A percentile compares a stretch with the other conserved stretches of the same genome.
Conservation (phyloP, 805 yeast species). For the Lipomyces starkeyi region DNA sequence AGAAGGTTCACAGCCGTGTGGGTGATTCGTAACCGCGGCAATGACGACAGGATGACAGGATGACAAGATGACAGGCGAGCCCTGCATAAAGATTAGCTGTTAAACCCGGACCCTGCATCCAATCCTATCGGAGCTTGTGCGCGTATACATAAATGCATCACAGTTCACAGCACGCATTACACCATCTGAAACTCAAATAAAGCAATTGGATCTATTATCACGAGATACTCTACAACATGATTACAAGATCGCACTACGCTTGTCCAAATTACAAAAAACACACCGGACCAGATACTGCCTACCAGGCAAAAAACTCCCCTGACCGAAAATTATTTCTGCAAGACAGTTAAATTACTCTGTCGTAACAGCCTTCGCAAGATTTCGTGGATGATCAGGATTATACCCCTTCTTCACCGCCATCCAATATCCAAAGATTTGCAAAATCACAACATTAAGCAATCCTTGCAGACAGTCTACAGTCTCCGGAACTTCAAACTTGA, state of each 20-base stretch:
- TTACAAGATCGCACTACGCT: too few relatives aligned
- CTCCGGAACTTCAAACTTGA: constrained; percentile 83
- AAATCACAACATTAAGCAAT: constrained; percentile 86
- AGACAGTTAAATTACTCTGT: constrained; percentile 65
- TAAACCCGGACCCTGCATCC: too few relatives aligned
- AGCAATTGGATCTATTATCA: too few relatives aligned
- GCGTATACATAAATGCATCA: too few relatives aligned
- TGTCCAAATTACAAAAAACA: background rate
- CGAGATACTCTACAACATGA: too few relatives aligned
- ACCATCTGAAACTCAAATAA: too few relatives aligned
- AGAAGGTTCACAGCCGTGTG: background rate
- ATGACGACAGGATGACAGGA: too few relatives aligned
- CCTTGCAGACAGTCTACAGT: constrained; percentile 99
- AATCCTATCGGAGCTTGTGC: too few relatives aligned
- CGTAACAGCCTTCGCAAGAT: constrained; percentile 97
- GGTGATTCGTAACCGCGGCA: background rate
- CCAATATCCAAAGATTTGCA: constrained; percentile 97
- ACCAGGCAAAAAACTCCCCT: background rate
- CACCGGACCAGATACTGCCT: background rate
- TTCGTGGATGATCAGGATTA: constrained; percentile 98
- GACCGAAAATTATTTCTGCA: background rate
- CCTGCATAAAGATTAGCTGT: too few relatives aligned
- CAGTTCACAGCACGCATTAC: too few relatives aligned
- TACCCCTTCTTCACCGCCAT: constrained; percentile 92
- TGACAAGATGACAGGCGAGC: background rate